These are phyloP conservation scores for Raphanus sativus DNA, from an alignment of 345 rosid species.

Conservation along the genomic window DNA sequence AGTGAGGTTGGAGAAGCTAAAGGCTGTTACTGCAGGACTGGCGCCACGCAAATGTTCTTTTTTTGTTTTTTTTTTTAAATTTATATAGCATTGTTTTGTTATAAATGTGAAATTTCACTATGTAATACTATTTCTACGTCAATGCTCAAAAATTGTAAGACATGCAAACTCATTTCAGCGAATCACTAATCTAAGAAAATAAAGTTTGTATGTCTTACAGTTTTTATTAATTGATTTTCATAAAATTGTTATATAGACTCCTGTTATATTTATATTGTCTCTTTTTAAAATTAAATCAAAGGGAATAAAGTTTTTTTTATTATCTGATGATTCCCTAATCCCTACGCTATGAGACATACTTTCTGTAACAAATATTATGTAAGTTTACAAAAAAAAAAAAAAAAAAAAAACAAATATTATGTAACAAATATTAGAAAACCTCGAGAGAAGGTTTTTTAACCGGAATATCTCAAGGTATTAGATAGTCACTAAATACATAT, in stretches of 20 bases:
- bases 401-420: too few relatives aligned
- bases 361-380: too few relatives aligned
- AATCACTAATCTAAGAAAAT: too few relatives aligned
- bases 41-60: not conserved
- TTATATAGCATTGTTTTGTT: not conserved
- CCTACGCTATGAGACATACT: too few relatives aligned
- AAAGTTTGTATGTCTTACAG: not conserved
- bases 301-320: too few relatives aligned
- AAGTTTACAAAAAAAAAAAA: too few relatives aligned
- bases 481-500: too few relatives aligned
- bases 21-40: not conserved
- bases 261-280: not conserved
- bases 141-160: not conserved
- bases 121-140: not conserved
- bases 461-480: too few relatives aligned
- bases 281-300: too few relatives aligned
- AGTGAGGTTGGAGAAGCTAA: conserved; percentile 22
- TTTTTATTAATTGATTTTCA: not conserved
- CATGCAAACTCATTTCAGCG: not conserved
- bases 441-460: too few relatives aligned
- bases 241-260: not conserved
- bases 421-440: too few relatives aligned
- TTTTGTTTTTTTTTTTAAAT: not conserved
- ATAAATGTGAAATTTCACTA: not conserved
- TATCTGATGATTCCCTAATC: too few relatives aligned